Evolutionary conservation across 495 filamentous ascomycete genomes (phyloP).

Genomic region (Podospora appendiculata): DNA sequence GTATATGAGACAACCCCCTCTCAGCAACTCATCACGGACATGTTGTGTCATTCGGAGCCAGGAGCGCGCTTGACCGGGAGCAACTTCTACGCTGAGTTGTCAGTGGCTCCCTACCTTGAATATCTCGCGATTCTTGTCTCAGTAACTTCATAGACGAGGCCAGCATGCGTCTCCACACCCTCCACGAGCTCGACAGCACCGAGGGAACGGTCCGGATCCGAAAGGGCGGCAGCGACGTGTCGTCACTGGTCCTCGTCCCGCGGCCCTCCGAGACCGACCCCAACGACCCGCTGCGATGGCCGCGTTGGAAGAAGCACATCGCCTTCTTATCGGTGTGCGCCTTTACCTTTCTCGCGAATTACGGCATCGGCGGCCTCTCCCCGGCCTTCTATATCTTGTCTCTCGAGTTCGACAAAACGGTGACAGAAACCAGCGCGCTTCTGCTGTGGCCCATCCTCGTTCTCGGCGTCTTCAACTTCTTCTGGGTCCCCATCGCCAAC

Average conservation of each 20-base stretch:
- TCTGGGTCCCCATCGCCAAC: constrained; percentile 50
- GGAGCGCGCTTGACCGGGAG: no score
- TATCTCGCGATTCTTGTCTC: no score
- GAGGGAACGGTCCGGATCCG: constrained; percentile 24
- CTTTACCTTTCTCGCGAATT: constrained; percentile 35
- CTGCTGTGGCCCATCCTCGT: constrained; percentile 27
- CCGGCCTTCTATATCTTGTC: constrained; percentile 23
- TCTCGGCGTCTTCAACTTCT: constrained; percentile 36
- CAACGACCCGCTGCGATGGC: constrained; percentile 31
- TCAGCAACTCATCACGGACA: no score
- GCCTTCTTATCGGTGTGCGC: constrained; percentile 23
- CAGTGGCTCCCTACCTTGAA: no score
- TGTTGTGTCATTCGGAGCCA: no score
- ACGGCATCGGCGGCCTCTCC: constrained; percentile 25
- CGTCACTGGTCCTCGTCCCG: constrained; percentile 24
- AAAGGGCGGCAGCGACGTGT: constrained; percentile 3
- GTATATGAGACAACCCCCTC: no score
- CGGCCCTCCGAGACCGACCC: constrained; percentile 23
- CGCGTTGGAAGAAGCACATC: constrained; percentile 22
- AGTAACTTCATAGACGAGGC: not conserved
- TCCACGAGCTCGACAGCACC: constrained; percentile 23
- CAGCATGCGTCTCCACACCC: constrained; percentile 20
- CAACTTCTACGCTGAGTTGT: no score
- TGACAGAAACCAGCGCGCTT: constrained; percentile 17
- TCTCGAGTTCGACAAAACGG: constrained; percentile 19